A percentile compares a stretch with the other conserved stretches of the same genome.
Conservation (phyloP, 1,284 basidiomycete species). For the Phellinidium pouzarii region DNA sequence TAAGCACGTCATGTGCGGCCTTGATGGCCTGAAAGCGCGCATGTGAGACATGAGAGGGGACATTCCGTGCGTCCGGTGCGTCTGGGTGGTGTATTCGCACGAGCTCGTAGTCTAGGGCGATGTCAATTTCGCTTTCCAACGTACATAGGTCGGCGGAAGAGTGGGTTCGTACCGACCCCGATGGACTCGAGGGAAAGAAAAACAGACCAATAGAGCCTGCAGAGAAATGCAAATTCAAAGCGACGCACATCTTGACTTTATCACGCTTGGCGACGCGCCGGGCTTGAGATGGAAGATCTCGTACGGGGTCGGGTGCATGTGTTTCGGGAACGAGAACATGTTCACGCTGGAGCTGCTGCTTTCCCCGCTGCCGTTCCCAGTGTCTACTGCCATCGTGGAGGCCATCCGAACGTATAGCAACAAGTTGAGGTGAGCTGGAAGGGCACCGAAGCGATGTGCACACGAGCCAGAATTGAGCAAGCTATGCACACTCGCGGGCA, state of each 20-base stretch:
- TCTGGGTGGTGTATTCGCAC: constrained; percentile 50
- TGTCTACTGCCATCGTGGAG: not conserved
- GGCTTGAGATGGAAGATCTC: constrained; percentile 47
- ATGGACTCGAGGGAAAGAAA: not conserved
- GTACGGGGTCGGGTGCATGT: constrained; percentile 39
- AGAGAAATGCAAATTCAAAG: not conserved
- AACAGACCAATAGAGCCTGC: not conserved
- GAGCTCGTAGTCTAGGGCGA: constrained; percentile 42
- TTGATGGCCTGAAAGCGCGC: constrained; percentile 44
- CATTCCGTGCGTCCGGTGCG: constrained; percentile 27
- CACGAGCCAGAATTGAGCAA: not conserved
- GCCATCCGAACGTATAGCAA: not conserved
- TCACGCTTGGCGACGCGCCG: constrained; percentile 36
- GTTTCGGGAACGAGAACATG: constrained; percentile 33
- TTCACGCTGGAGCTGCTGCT: not conserved
- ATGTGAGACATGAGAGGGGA: constrained; percentile 34
- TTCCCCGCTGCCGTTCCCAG: not conserved
- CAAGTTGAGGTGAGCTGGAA: not conserved
- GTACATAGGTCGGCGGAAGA: not conserved
- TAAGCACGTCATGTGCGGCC: constrained; percentile 41
- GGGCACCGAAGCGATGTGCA: not conserved
- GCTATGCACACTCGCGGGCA: not conserved
- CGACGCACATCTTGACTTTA: constrained; percentile 45
- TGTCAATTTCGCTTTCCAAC: not conserved
- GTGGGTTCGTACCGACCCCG: too few relatives aligned